Evolutionary conservation across 2,329 filamentous ascomycete genomes (phyloP), one percentile per base, ranked within the genome.

Genomic region (Trichoderma polysporum): DNA sequence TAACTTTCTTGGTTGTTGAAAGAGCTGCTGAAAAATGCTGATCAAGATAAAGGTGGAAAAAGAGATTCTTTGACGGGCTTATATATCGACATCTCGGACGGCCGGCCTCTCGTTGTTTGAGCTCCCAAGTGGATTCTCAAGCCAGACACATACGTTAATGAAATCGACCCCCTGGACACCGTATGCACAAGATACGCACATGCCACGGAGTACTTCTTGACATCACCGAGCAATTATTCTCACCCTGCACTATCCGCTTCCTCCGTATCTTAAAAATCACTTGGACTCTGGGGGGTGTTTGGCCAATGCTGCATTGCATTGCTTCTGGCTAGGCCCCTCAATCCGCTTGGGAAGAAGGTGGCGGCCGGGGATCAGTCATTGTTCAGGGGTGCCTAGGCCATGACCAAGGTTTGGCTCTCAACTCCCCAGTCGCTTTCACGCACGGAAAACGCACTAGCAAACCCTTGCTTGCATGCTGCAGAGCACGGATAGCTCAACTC

Each of bases 391-490:
- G 56, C 53, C 53, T 65, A 52, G 49, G 19, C 19, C 22, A 56
- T 39, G 4, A 19, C 33, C 41, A 45, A 54, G 54, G 56, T 29
- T n/a, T 41, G 31, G 37, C 19, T 50, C 41, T 45, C 8, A 39
- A 41, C 25, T 57, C 37, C 49, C 58, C 57, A 66, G 37, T 49
- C 65, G 49, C 58, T 47, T 45, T 39, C 41, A 57, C 50, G 47
- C 37, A 52, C 27, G 53, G n/a, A 41, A 45, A 66, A 41, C 31
- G 33, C 59, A 67, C 65, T 63, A 63, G 47, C 39, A 22, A 56
- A 57, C 41, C 65, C 65, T 57, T 63, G 65, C 31, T 22, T 31
- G 47, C 47, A 66, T 52, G 22, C 41, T 53, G 45, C 57, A 67
- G 37, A 63, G 58, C 59, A 49, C 47, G 27, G 49, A n/a, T 52